A percentile compares a stretch with the other conserved stretches of the same genome.
Evolutionary conservation across 1,284 basidiomycete species (phyloP).

Genomic region (Leccinum insolens): DNA sequence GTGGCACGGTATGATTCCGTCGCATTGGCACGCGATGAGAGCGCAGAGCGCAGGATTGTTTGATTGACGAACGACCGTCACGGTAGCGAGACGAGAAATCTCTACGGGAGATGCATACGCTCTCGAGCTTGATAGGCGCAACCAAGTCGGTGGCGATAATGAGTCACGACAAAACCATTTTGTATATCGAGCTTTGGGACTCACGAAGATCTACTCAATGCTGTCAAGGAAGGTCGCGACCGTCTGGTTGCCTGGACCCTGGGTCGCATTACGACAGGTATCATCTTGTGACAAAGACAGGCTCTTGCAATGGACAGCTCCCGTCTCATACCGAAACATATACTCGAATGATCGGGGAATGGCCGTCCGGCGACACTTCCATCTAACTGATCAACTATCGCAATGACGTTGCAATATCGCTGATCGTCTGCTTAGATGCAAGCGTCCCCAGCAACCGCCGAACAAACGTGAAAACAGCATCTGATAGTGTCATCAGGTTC

Average conservation of each 20-base stretch:
- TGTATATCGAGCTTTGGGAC: conserved; percentile 22
- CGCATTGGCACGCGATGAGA: no score
- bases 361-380: conserved; percentile 27
- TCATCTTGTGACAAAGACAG: conserved; percentile 35
- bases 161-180: not conserved
- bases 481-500: no score
- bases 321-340: conserved; percentile 48
- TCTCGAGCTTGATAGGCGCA: no score
- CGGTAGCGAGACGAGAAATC: no score
- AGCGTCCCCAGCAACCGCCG: no score
- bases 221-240: conserved; percentile 45
- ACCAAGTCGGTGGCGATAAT: not conserved
- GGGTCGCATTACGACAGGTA: not conserved
- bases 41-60: no score
- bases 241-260: conserved; percentile 17
- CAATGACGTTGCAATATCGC: no score
- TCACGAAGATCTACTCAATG: conserved; percentile 47
- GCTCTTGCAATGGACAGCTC: conserved; percentile 45
- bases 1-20: no score
- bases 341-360: conserved; percentile 39
- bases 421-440: no score
- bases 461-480: no score
- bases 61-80: no score
- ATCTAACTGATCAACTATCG: conserved; percentile 38
- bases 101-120: no score